Base-by-base conservation (phyloP, 805 yeast species). In the Candida manassasensis region DNA sequence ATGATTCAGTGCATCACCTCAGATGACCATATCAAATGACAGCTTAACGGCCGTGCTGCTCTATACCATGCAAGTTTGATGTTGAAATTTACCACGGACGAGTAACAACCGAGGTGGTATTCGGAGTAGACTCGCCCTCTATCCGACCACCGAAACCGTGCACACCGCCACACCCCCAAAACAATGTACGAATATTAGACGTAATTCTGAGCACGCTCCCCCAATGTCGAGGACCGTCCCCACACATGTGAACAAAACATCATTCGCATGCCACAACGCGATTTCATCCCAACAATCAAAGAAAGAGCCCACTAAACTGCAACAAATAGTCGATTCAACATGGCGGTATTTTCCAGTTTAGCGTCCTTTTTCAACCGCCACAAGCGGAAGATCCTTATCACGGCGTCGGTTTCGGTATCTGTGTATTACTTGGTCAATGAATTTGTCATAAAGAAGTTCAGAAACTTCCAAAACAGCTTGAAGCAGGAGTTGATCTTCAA, bases 311-410 rank as follows among this genome's bases (percentile, higher is more conserved):
- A 12, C 13, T 8, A n/a, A n/a, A n/a, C n/a, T n/a, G n/a, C n/a
- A n/a, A n/a, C n/a, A n/a, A n/a, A n/a, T n/a, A n/a, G n/a, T n/a
- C n/a, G 5, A 17, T 9, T 10, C 18, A 39, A 9, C 9, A 67
- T 67, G 73, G 62, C 70, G 3, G 44, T 67, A 3, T 67, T 67
- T 41, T 61, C 69, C 36, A 53, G 67, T 13, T 48, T 67, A 37
- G 57, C 67, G 33, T 49, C 61, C 27, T 65, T 66, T 40, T 59
- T 67, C 48, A 61, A 56, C 35, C 61, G 71, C 43, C 61, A 67
- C 44, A 64, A 57, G 44, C 50, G 61, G 37, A 63, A 61, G 43
- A 42, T 67, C 21, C 16, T 64, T 19, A 36, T 62, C 12, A 51
- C 71, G 0, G 46, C 68, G 11, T 50, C 63, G 4, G 47, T 61